Evolutionary conservation across 805 yeast genomes (phyloP), one percentile per base, ranked within the genome.

Genomic region (Cyberlindnera mississippiensis): DNA sequence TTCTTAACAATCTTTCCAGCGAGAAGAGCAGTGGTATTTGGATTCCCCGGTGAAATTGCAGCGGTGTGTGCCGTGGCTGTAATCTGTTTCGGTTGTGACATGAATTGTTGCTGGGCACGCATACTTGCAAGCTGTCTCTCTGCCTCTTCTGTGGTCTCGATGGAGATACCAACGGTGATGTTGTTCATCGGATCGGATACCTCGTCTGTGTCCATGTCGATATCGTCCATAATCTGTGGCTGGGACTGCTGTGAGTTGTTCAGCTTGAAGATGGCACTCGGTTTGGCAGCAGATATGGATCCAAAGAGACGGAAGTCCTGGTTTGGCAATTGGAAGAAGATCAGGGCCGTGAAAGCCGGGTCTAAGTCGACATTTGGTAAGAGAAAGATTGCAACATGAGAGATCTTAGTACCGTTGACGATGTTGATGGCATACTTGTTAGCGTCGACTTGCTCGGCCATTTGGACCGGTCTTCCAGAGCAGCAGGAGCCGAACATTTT

Each of bases 1-100:
- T 93, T 88, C 29, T 81, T 81, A 16, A 93, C 95, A 43, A 93
- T 88, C 59, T 85, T 86, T 47, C 85, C 86, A 2, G 97, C 96
- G 43, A 91, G 62, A 0, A 66, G 65, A 2, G 88, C 84, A 2
- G 80, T 72, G 18, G 68, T 61, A 9, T 60, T 51, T 2, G 79
- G 71, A 20, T 69, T 58, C 4, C 62, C 46, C 43, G 49, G 66
- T 54, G 53, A 59, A 39, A 53, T 56, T 56, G 36, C 64, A 58
- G 18, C 57, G 60, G 14, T 62, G 52, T 39, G 50, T 41, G 29
- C 59, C 40, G 33, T 33, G 4, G 41, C 42, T 13, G 45, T 32
- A 38, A 44, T 38, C 50, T 28, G 53, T 45, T 56, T 44, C 49
- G 37, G 48, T 55, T 45, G 37, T 13, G 30, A 15, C 3, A 11